Percentiles rank a stretch among this genome's conserved stretches.
Conservation (phyloP, 768 basidiomycete genomes). For the Dictyophora rubrovolvata region DNA sequence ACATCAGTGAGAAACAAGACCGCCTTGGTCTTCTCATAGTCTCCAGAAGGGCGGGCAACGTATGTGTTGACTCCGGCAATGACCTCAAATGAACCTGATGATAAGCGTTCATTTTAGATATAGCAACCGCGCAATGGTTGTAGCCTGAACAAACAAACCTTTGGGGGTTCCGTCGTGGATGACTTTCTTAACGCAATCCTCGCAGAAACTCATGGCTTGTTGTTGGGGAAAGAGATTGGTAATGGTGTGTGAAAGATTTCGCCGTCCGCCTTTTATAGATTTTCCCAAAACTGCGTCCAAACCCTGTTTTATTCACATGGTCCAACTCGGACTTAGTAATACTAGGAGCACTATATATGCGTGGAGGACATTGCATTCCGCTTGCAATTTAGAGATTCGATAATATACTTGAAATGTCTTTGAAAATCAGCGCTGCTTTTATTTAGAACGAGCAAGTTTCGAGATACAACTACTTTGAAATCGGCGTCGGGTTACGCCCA, state of each 20-base stretch:
- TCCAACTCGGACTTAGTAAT: background rate
- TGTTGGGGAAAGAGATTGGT: background rate
- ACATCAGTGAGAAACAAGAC: conserved; percentile 45
- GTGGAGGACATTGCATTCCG: too few relatives aligned
- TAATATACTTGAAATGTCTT: too few relatives aligned
- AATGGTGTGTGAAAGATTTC: background rate
- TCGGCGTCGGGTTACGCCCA: background rate
- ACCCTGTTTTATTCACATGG: background rate
- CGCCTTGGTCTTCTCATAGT: conserved; percentile 46
- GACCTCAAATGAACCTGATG: conserved; percentile 35
- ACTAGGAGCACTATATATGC: background rate
- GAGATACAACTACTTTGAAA: background rate
- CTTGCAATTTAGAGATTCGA: too few relatives aligned
- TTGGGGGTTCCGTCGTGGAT: conserved; percentile 27
- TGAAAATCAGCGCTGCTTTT: too few relatives aligned
- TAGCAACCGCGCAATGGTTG: background rate
- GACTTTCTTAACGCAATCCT: conserved; percentile 44
- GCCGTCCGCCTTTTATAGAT: background rate
- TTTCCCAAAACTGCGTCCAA: background rate
- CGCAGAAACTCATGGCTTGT: conserved; percentile 39
- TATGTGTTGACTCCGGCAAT: conserved; percentile 43
- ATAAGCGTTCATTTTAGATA: background rate
- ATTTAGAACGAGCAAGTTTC: background rate
- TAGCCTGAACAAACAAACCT: conserved; percentile 17
- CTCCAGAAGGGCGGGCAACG: conserved; percentile 38